phyloP scores from a whole-genome alignment of 108 stramenopile genomes.

The Nannochloropsis salina region DNA sequence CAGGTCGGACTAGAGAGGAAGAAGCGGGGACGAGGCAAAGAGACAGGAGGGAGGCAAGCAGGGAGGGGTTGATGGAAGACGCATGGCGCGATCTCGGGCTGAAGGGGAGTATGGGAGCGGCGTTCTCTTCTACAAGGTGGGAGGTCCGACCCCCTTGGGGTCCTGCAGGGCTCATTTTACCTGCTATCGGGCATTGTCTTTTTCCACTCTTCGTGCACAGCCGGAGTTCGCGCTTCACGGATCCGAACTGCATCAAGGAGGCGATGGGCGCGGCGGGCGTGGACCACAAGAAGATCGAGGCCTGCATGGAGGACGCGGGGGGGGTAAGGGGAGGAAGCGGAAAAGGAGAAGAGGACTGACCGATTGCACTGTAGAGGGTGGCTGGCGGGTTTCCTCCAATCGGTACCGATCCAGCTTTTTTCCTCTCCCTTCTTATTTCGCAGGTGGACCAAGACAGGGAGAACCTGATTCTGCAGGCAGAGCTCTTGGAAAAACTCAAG shows the following conservation, averaged over 20 bases:
- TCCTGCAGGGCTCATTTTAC: too few relatives aligned
- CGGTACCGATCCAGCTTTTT: neutral
- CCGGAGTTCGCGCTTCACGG: conserved; percentile 43
- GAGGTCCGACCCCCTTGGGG: too few relatives aligned
- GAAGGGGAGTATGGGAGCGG: too few relatives aligned
- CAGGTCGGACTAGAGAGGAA: neutral
- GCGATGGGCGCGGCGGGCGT: conserved; percentile 66
- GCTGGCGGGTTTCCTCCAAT: too few relatives aligned
- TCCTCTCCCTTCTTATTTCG: neutral
- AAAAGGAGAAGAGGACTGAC: conserved; percentile 10
- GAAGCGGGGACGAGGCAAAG: neutral
- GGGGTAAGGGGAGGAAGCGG: conserved; percentile 37
- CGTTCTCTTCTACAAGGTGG: too few relatives aligned
- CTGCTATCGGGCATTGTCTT: neutral
- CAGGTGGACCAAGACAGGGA: conserved; percentile 46
- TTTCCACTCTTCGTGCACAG: neutral
- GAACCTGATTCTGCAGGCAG: conserved; percentile 67
- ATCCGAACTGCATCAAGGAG: conserved; percentile 63
- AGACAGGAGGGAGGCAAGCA: neutral
- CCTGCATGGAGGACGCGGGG: conserved; percentile 77
- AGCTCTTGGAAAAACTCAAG: conserved; percentile 54
- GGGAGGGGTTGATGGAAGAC: neutral
- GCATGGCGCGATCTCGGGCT: neutral
- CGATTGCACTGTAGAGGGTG: too few relatives aligned
- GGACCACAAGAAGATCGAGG: conserved; percentile 58